Evolutionary conservation across 352 stramenopile species (phyloP).

Genomic region (Globisporangium lucens): DNA sequence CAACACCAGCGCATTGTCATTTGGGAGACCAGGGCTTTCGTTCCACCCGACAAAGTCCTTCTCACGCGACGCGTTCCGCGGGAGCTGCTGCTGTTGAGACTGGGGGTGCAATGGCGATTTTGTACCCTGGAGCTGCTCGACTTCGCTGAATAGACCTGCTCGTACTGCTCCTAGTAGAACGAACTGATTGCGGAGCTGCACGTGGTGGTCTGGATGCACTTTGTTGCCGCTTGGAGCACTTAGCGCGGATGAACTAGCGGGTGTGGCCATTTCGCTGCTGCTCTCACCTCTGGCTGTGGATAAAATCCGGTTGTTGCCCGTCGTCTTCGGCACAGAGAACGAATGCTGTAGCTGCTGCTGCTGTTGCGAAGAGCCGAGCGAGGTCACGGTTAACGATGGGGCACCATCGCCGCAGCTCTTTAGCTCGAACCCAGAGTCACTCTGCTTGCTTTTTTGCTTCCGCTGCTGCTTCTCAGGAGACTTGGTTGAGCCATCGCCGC

Average conservation of each 20-base stretch:
- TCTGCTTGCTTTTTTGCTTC: background rate
- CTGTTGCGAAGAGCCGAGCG: background rate
- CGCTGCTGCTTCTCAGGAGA: background rate
- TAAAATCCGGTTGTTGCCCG: background rate
- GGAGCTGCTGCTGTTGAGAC: background rate
- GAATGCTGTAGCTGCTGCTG: background rate
- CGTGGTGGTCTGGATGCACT: background rate
- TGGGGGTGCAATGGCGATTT: background rate
- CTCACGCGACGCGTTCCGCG: background rate
- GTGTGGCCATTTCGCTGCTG: background rate
- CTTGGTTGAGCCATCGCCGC: background rate
- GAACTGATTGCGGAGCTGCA: background rate
- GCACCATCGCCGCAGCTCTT: background rate
- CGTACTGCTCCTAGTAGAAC: background rate
- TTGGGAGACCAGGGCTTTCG: background rate
- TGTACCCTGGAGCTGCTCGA: background rate
- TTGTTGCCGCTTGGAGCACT: background rate
- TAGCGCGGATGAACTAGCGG: background rate
- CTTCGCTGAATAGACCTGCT: background rate
- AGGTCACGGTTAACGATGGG: background rate
- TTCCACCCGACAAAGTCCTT: background rate
- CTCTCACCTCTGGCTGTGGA: background rate
- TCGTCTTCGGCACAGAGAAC: slow-evolving; percentile 1
- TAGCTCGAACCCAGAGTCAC: background rate
- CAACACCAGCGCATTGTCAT: background rate